phyloP scores from a whole-genome alignment of 257 asterid species.

The Avicennia marina region DNA sequence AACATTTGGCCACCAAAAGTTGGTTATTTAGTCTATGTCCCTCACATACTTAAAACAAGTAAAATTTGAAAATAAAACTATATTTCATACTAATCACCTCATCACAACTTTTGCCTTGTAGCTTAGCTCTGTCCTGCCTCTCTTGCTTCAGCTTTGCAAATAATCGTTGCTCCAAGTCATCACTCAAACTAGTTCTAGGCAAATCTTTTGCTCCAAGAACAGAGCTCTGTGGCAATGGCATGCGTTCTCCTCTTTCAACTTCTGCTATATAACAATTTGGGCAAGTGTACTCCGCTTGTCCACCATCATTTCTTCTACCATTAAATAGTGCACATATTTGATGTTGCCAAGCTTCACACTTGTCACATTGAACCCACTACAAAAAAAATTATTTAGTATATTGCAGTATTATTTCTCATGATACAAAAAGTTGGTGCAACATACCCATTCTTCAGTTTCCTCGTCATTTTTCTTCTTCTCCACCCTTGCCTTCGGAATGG shows the following conservation, averaged over 20 bases:
- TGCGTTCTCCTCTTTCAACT: conserved; percentile 85
- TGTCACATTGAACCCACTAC: conserved; percentile 99
- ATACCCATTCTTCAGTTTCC: conserved; percentile 99
- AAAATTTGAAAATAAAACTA: too few relatives aligned
- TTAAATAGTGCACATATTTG: conserved; percentile 94
- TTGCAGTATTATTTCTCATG: background rate
- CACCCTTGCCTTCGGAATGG: conserved; percentile 72
- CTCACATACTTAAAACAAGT: background rate
- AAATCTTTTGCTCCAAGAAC: conserved; percentile 67
- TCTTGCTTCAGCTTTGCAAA: conserved; percentile 50
- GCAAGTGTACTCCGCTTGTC: conserved; percentile 97
- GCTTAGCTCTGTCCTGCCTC: conserved; percentile 44
- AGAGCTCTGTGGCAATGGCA: conserved; percentile 46
- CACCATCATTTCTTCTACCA: conserved; percentile 95
- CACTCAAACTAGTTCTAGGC: conserved; percentile 64
- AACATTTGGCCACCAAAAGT: too few relatives aligned
- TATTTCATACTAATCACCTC: too few relatives aligned
- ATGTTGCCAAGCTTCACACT: conserved; percentile 98
- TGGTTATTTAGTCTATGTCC: too few relatives aligned
- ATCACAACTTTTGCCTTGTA: conserved; percentile 42
- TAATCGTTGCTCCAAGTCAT: conserved; percentile 60
- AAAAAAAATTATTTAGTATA: conserved; percentile 8
- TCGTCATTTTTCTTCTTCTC: conserved; percentile 97
- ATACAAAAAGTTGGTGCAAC: conserved; percentile 11
- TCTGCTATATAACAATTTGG: conserved; percentile 88